Base-by-base conservation (phyloP, 2,329 filamentous ascomycete species). In the Pseudonectria foliicola region DNA sequence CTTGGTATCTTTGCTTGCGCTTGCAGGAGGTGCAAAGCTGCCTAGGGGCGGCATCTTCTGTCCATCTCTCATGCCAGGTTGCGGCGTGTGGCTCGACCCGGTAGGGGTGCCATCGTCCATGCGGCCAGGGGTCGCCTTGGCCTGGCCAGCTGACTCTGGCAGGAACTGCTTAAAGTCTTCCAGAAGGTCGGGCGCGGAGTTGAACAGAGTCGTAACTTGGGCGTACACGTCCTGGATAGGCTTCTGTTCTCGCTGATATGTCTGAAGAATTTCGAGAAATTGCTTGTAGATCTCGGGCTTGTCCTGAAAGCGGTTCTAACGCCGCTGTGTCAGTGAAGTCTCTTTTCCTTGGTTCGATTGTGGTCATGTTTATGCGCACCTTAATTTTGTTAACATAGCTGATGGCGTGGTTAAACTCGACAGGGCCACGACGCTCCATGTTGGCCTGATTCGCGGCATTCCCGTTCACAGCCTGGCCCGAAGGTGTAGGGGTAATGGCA, bases 361-460 rank as follows among this genome's bases (percentile, higher is more conserved):
- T 14, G 8, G 10, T 10, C 13, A 7, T 13, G n/a, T 26, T 26
- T 31, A 31, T 23, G 50, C 74, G 60, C 66, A 92, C 89, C 81
- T 98, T 98, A 54, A 98, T 98, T 66, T 98, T 98, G 59, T 98
- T 98, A 35, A 98, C 92, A 54, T 98, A 98, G 59, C 89, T 96
- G 45, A 98, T 98, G 1, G 92, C 92, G 63, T 98, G 92, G 57
- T 98, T 98, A 62, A 98, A 98, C 56, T 98, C 92, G 13, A 98
- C 92, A 2, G 92, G 92, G 1, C 89, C 90, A 37, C 89, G 79
- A 56, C 92, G 93, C 60, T 93, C 89, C 57, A 85, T 64, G 62
- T 73, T 64, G 60, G 74, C 64, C 63, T 81, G 62, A 62, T 76
- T 65, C 48, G 68, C 64, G 14, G 70, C 72, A 41, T 71, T 70